Evolutionary conservation across 352 stramenopile species (phyloP).

Genomic region (Globisporangium nagaii): DNA sequence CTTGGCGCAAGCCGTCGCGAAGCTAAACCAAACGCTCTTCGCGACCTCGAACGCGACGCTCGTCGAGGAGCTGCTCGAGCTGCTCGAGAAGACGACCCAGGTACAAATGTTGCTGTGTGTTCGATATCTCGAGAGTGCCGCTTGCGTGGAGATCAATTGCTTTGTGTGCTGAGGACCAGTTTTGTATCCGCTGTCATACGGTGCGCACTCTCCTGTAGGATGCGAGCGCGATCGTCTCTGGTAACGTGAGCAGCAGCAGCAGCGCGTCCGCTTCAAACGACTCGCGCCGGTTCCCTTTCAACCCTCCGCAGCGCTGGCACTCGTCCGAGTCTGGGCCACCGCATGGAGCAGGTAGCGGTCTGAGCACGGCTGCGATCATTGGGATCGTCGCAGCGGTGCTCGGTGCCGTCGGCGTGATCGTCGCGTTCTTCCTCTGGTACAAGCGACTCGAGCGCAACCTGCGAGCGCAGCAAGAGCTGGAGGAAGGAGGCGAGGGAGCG

Average conservation of each 20-base stretch:
- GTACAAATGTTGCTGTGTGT: neutral
- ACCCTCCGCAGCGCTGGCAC: neutral
- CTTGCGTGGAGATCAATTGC: too few relatives aligned
- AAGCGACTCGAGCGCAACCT: neutral
- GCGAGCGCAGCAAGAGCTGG: neutral
- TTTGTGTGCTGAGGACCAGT: too few relatives aligned
- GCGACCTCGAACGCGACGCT: neutral
- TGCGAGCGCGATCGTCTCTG: neutral
- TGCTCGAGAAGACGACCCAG: neutral
- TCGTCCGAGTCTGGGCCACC: neutral
- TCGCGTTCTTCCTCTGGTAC: slow-evolving; percentile 11
- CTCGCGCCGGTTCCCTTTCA: neutral
- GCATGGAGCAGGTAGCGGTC: too few relatives aligned
- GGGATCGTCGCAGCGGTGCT: slow-evolving; percentile 10
- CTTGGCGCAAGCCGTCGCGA: neutral
- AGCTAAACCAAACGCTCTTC: neutral
- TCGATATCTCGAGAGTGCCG: too few relatives aligned
- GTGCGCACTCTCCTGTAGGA: neutral
- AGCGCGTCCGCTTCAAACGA: neutral
- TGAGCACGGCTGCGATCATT: neutral
- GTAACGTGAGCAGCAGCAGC: neutral
- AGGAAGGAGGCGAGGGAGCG: neutral
- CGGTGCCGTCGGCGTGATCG: slow-evolving; percentile 14
- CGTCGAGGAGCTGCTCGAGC: neutral
- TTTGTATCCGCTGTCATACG: too few relatives aligned